Evolutionary conservation across 1,139 yeast species (phyloP).

Genomic region (Geotrichum fermentans): DNA sequence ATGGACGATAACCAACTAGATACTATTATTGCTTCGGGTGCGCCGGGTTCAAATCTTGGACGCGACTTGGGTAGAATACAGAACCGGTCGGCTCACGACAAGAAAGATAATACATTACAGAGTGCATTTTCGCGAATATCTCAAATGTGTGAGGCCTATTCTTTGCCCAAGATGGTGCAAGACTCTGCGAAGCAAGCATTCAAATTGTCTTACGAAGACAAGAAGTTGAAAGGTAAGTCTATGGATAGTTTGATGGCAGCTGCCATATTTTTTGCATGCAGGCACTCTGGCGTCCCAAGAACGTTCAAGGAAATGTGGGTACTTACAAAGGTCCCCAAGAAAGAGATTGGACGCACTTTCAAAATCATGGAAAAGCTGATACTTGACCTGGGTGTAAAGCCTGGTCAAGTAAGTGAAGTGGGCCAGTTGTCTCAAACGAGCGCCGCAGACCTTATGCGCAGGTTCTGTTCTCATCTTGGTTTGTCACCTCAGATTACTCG

Average conservation of each 20-base stretch:
- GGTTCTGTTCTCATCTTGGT: slow-evolving; percentile 95
- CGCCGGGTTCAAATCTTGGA: slow-evolving; percentile 61
- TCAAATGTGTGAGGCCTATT: slow-evolving; percentile 96
- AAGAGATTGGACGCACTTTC: slow-evolving; percentile 76
- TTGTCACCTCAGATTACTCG: slow-evolving; percentile 78
- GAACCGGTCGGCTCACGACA: slow-evolving; percentile 76
- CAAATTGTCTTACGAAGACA: slow-evolving; percentile 85
- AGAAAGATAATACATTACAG: slow-evolving; percentile 79
- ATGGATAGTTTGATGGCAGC: slow-evolving; percentile 97
- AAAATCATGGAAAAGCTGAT: slow-evolving; percentile 75
- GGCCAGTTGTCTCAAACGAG: slow-evolving; percentile 79
- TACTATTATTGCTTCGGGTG: slow-evolving; percentile 84
- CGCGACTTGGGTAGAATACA: slow-evolving; percentile 89
- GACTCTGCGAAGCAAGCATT: slow-evolving; percentile 97
- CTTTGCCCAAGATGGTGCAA: slow-evolving; percentile 88
- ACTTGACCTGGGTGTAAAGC: slow-evolving; percentile 33
- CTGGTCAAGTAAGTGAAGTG: slow-evolving; percentile 34
- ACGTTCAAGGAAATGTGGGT: slow-evolving; percentile 96
- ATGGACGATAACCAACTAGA: slow-evolving; percentile 89
- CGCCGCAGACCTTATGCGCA: slow-evolving; percentile 80
- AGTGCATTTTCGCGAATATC: slow-evolving; percentile 88
- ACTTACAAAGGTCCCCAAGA: slow-evolving; percentile 85
- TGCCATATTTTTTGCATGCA: slow-evolving; percentile 87
- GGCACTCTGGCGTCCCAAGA: slow-evolving; percentile 91
- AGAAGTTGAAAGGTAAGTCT: slow-evolving; percentile 81